phyloP scores from a whole-genome alignment of 441 rosid species.

The Croton setiger region DNA sequence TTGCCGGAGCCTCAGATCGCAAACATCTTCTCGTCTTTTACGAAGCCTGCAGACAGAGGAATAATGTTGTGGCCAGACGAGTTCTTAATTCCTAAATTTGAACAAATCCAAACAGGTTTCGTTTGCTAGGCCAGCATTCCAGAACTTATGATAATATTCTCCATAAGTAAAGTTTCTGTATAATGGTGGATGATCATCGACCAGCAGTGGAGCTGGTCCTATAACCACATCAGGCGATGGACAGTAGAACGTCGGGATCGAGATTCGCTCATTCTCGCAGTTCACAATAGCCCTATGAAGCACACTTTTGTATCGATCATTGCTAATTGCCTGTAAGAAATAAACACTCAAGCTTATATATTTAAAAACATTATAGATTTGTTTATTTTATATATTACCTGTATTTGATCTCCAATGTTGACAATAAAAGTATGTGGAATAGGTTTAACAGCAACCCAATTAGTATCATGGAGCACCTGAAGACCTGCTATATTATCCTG shows the following conservation, averaged over 20 bases:
- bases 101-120: slow-evolving; percentile 33
- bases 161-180: slow-evolving; percentile 25
- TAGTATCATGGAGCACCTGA: slow-evolving; percentile 36
- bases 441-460: slow-evolving; percentile 42
- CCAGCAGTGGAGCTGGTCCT: slow-evolving; percentile 26
- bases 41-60: too few species aligned
- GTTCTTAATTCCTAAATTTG: too few species aligned
- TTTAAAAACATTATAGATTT: too few species aligned
- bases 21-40: too few species aligned
- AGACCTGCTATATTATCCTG: slow-evolving; percentile 43
- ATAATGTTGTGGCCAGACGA: too few species aligned
- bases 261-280: slow-evolving; percentile 36
- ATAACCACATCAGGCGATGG: slow-evolving; percentile 42
- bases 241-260: slow-evolving; percentile 43
- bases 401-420: slow-evolving; percentile 50
- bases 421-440: slow-evolving; percentile 38
- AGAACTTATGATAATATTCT: slow-evolving; percentile 32
- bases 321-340: slow-evolving; percentile 39
- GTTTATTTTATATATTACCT: slow-evolving; percentile 23
- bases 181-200: slow-evolving; percentile 22
- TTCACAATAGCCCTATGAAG: slow-evolving; percentile 45
- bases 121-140: slow-evolving; percentile 28
- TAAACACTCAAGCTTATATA: background rate
- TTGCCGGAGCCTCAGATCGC: too few species aligned
- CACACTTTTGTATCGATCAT: slow-evolving; percentile 42